Percentiles rank a stretch among this genome's conserved stretches.
These are phyloP conservation scores for Lyophyllum decastes DNA, from an alignment of 768 basidiomycete species.

Conservation along the genomic window DNA sequence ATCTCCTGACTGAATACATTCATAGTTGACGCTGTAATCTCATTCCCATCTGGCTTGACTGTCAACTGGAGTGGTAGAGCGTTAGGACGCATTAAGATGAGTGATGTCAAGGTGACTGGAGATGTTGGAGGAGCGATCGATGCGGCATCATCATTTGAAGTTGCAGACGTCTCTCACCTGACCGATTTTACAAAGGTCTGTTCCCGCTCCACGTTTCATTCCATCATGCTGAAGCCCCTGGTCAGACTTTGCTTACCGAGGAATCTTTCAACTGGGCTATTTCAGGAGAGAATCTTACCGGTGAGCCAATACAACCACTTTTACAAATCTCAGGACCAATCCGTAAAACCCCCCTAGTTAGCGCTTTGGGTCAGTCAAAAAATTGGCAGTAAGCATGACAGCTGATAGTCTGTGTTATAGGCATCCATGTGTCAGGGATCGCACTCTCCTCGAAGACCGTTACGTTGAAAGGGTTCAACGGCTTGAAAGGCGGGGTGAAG, in stretches of 20 bases:
- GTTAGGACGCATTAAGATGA: conserved; percentile 63
- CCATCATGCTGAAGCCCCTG: background rate
- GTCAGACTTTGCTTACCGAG: conserved; percentile 55
- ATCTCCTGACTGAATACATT: conserved; percentile 10
- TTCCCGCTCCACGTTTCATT: background rate
- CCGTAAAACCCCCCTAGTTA: conserved; percentile 37
- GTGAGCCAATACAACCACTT: conserved; percentile 28
- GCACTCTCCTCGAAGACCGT: conserved; percentile 56
- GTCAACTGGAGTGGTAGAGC: conserved; percentile 60
- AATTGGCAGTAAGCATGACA: background rate
- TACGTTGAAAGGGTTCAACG: conserved; percentile 70
- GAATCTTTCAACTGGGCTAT: conserved; percentile 74
- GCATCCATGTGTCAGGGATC: conserved; percentile 60
- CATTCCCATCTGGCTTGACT: conserved; percentile 61
- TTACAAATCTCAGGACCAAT: background rate
- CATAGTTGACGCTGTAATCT: conserved; percentile 66
- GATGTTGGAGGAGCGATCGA: conserved; percentile 65
- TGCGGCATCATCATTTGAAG: conserved; percentile 53
- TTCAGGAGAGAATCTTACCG: conserved; percentile 61
- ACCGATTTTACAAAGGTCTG: conserved; percentile 65
- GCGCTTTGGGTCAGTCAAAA: conserved; percentile 46
- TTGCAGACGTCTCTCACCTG: conserved; percentile 56
- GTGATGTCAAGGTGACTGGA: conserved; percentile 56
- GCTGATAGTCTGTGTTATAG: conserved; percentile 28
- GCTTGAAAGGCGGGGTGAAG: conserved; percentile 58